These are phyloP conservation scores for Azolla pinnata DNA, from an alignment of 75 land plant species.

Conservation along the genomic window DNA sequence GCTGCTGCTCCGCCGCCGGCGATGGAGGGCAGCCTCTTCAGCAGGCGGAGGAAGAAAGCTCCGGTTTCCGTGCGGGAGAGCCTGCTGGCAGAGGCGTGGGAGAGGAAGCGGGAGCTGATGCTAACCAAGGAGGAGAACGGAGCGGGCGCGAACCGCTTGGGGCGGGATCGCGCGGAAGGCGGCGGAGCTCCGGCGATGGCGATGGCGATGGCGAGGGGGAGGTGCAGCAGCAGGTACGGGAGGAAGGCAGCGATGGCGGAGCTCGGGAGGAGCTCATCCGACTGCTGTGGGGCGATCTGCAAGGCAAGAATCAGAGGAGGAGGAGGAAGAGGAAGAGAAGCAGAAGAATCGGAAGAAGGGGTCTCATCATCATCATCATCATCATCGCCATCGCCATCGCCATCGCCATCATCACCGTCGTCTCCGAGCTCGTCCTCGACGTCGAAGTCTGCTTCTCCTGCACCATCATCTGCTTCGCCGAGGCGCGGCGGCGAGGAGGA, in stretches of 20 bases:
- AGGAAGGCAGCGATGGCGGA: background rate
- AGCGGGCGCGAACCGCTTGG: background rate
- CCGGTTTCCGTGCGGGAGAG: background rate
- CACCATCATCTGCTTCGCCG: background rate
- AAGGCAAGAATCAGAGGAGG: slow-evolving; percentile 1
- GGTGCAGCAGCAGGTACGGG: background rate
- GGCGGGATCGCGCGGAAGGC: background rate
- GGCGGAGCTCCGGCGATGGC: background rate
- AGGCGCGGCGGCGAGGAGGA: background rate
- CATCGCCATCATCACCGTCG: background rate
- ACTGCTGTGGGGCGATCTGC: too few species aligned
- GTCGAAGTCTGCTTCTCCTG: background rate
- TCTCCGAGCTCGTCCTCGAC: background rate
- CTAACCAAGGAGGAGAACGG: background rate
- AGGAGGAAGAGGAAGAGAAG: background rate
- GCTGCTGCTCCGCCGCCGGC: too few species aligned
- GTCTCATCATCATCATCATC: too few species aligned
- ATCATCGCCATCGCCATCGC: background rate
- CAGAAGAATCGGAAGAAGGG: background rate
- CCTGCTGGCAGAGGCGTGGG: slow-evolving; percentile 5
- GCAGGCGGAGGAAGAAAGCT: background rate
- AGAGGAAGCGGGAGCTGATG: slow-evolving; percentile 5
- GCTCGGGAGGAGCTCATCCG: background rate
- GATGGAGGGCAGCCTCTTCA: too few species aligned
- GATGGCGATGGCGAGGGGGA: background rate